phyloP scores from a whole-genome alignment of 2,329 filamentous ascomycete species.

The Amesomyces nigricolor region DNA sequence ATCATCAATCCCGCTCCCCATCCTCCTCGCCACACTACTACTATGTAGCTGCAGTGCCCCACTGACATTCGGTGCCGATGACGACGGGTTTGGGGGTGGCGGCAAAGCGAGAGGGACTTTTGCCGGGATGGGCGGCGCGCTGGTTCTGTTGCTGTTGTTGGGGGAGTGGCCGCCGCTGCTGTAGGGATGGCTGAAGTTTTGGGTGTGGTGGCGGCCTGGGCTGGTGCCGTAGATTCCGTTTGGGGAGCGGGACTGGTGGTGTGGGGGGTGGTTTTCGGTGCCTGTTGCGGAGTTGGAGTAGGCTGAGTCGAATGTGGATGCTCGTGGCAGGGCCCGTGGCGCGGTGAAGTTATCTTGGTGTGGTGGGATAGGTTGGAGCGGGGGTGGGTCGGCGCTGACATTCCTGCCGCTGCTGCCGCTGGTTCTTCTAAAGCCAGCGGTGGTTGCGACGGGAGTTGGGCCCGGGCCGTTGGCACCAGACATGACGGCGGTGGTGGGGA shows the following conservation, averaged over 20 bases:
- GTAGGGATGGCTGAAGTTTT: slow-evolving; percentile 23
- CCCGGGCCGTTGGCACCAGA: slow-evolving; percentile 31
- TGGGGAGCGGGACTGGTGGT: neutral
- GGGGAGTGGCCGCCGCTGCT: neutral
- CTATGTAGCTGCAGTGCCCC: slow-evolving; percentile 26
- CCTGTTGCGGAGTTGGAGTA: slow-evolving; percentile 29
- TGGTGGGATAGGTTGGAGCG: slow-evolving; percentile 48
- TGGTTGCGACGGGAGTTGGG: slow-evolving; percentile 31
- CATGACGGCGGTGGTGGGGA: slow-evolving; percentile 31
- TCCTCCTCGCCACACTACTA: slow-evolving; percentile 22
- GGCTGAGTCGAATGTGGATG: slow-evolving; percentile 43
- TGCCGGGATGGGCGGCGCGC: slow-evolving; percentile 59
- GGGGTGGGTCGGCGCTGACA: slow-evolving; percentile 30
- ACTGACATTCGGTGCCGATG: slow-evolving; percentile 17
- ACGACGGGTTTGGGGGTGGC: neutral
- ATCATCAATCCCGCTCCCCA: slow-evolving; percentile 15
- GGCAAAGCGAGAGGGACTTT: slow-evolving; percentile 53
- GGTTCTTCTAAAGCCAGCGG: neutral
- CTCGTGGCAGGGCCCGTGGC: slow-evolving; percentile 40
- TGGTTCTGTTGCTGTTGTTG: slow-evolving; percentile 25
- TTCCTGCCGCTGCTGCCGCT: slow-evolving; percentile 9
- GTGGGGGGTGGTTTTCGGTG: slow-evolving; percentile 44
- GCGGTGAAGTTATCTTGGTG: slow-evolving; percentile 46
- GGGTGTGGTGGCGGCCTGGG: slow-evolving; percentile 21
- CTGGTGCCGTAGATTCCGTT: slow-evolving; percentile 25